These are phyloP conservation scores for Pezicula carpinea DNA, from an alignment of 2,329 filamentous ascomycete species.

Conservation along the genomic window DNA sequence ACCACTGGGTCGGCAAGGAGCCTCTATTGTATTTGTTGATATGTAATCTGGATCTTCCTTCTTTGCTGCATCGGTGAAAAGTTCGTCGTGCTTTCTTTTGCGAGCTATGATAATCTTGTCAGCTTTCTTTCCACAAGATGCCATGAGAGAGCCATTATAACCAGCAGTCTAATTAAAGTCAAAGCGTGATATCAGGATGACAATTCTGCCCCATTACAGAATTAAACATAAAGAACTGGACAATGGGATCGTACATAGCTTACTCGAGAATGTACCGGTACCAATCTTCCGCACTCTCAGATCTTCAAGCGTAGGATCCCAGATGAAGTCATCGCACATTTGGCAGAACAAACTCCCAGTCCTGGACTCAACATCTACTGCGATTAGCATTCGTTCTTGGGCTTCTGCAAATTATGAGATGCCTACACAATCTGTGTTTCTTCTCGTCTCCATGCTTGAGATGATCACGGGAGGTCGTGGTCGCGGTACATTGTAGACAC, in stretches of 20 bases:
- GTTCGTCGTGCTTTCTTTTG: slow-evolving; percentile 72
- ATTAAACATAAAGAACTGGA: neutral
- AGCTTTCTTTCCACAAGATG: neutral
- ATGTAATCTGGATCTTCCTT: slow-evolving; percentile 76
- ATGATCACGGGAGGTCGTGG: slow-evolving; percentile 61
- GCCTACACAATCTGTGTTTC: slow-evolving; percentile 67
- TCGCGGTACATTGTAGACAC: slow-evolving; percentile 68
- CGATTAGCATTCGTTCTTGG: slow-evolving; percentile 1
- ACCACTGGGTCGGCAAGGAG: slow-evolving; percentile 81
- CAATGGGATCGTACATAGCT: slow-evolving; percentile 19
- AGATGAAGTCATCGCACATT: slow-evolving; percentile 77
- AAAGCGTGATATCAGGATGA: too few relatives aligned
- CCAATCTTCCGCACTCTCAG: slow-evolving; percentile 67
- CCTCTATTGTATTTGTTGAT: slow-evolving; percentile 69
- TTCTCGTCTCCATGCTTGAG: slow-evolving; percentile 64
- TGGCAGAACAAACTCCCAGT: slow-evolving; percentile 74
- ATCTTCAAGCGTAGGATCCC: slow-evolving; percentile 75
- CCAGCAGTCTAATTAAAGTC: too few relatives aligned
- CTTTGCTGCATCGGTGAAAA: slow-evolving; percentile 52
- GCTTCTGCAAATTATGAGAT: neutral
- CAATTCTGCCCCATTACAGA: neutral
- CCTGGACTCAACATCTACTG: slow-evolving; percentile 69
- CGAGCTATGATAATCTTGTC: slow-evolving; percentile 40
- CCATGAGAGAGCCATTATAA: too few relatives aligned
- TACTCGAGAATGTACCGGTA: slow-evolving; percentile 61